These are phyloP conservation scores for Gossypium turneri DNA, from an alignment of 345 rosid genomes.

Conservation along the genomic window DNA sequence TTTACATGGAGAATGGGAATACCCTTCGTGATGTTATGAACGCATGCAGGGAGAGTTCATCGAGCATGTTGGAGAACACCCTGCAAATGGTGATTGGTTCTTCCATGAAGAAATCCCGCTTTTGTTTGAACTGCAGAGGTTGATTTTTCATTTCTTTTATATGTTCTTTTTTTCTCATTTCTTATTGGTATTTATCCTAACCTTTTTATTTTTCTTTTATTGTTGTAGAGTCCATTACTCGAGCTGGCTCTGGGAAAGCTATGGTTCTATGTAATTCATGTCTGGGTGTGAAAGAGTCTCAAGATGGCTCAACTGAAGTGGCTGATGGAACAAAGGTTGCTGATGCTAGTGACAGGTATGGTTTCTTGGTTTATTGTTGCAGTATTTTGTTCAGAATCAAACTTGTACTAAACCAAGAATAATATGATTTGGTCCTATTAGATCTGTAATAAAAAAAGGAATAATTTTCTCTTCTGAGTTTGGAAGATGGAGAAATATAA, in stretches of 20 bases:
- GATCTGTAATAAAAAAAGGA: background rate
- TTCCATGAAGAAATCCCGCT: slow-evolving; percentile 39
- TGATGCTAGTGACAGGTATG: slow-evolving; percentile 36
- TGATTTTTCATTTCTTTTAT: slow-evolving; percentile 25
- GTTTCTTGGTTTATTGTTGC: background rate
- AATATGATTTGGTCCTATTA: background rate
- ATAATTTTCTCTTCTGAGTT: background rate
- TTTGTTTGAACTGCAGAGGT: slow-evolving; percentile 93
- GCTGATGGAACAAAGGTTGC: slow-evolving; percentile 25
- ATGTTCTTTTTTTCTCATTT: background rate
- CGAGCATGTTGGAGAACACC: slow-evolving; percentile 56
- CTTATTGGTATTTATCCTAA: background rate
- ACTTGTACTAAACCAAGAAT: background rate
- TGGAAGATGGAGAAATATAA: background rate
- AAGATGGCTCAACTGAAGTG: slow-evolving; percentile 24
- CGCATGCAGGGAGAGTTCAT: slow-evolving; percentile 56
- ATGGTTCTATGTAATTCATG: slow-evolving; percentile 54
- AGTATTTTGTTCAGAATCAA: background rate
- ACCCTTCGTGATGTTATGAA: slow-evolving; percentile 82
- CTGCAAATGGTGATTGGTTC: slow-evolving; percentile 47
- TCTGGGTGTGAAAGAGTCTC: slow-evolving; percentile 35
- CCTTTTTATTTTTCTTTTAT: slow-evolving; percentile 5
- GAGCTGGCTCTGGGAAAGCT: slow-evolving; percentile 30
- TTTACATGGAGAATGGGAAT: slow-evolving; percentile 62
- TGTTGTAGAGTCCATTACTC: slow-evolving; percentile 41